Base-by-base conservation (phyloP, 1,284 basidiomycete species). In the Cutaneotrichosporon arboriforme region DNA sequence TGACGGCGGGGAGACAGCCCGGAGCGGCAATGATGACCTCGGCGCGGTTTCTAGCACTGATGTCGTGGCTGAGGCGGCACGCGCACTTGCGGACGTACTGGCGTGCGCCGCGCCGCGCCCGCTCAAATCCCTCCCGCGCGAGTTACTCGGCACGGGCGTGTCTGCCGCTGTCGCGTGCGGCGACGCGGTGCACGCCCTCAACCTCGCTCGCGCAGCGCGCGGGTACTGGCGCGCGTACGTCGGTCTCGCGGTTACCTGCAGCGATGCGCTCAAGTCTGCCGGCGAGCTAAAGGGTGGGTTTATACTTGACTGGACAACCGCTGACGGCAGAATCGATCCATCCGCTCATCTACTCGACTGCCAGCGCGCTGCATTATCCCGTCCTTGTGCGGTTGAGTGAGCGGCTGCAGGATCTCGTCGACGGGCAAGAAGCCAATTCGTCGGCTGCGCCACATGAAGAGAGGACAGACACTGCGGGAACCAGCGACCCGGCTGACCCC, bases 81-180 rank as follows among this genome's bases (percentile, higher is more conserved):
- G 36, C 17, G 53, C 51, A 1, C 50, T 59, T 1, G 42, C 33
- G 14, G 57, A 53, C 34, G 48, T 59, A 17, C 41, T 22, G 12
- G 22, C 57, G 7, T 51, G 49, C 13, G 53, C 42, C 15, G 31
- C n/a, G 8, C 8, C 35, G 14, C 57, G 59, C 26, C 31, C 58
- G 13, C 49, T 61, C 8, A 58, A 12, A 4, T 52, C 54, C 4
- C 52, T 73, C 10, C 53, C 57, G 1, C 50, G 62, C 23, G 71
- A 73, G 43, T 49, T 69, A 20, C 41, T 72, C 12, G 66, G 66
- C 41, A 66, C 61, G 5, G 69, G 58, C 4, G 57, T 67, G 7
- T 59, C 61, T 4, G 61, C 63, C 8, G 63, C 68, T 2, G 21
- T 65, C 2, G 39, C n/a, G 1, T 46, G 43, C 8, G 42, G 46